Evolutionary conservation across 345 rosid species (phyloP).

Genomic region (Isatis tinctoria): DNA sequence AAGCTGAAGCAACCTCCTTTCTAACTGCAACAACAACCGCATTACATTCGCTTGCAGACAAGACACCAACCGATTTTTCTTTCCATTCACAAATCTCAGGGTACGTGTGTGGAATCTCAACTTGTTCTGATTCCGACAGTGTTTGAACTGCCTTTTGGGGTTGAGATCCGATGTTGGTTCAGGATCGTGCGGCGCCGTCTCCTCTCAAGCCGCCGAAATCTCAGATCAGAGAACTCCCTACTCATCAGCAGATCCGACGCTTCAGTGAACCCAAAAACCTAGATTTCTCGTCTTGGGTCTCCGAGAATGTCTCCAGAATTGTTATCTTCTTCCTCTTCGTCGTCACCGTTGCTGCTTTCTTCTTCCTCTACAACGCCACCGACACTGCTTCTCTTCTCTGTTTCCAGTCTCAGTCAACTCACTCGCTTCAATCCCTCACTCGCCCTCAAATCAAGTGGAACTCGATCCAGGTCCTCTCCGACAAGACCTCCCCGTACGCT

Average conservation of each 20-base stretch:
- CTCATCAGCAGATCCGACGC: conserved; percentile 48
- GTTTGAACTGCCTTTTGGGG: neutral
- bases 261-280: conserved; percentile 62
- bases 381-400: conserved; percentile 60
- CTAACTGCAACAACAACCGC: conserved; percentile 15
- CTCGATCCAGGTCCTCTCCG: conserved; percentile 45
- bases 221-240: conserved; percentile 50
- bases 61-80: neutral
- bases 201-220: conserved; percentile 47
- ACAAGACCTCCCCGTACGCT: conserved; percentile 58
- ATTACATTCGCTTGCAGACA: neutral
- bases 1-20: conserved; percentile 27
- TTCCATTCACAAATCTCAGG: too few species aligned
- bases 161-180: conserved; percentile 69
- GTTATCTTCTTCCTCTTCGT: conserved; percentile 41
- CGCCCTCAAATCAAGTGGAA: conserved; percentile 81
- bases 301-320: conserved; percentile 60
- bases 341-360: conserved; percentile 51
- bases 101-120: too few species aligned
- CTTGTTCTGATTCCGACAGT: neutral
- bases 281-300: conserved; percentile 75
- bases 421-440: conserved; percentile 45
- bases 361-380: conserved; percentile 69
- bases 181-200: conserved; percentile 47
- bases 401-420: conserved; percentile 58